Evolutionary conservation across 495 filamentous ascomycete species (phyloP).

Genomic region (Talaromyces thailandensis): DNA sequence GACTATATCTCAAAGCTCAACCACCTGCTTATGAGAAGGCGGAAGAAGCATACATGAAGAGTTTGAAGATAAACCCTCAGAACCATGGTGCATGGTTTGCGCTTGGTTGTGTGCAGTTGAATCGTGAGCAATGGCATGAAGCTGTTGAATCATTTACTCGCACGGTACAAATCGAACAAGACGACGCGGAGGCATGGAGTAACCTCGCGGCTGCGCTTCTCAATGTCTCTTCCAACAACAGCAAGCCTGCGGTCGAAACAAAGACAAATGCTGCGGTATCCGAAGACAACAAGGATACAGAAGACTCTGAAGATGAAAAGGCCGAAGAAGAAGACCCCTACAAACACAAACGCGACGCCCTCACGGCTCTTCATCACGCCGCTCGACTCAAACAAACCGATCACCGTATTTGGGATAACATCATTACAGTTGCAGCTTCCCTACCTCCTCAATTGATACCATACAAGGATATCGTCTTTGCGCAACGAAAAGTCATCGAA

Average conservation of each 20-base stretch:
- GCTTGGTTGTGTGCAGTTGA: constrained; percentile 77
- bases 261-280: constrained; percentile 24
- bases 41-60: constrained; percentile 65
- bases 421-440: constrained; percentile 74
- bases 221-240: constrained; percentile 16
- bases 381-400: constrained; percentile 71
- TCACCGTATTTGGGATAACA: constrained; percentile 92
- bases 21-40: constrained; percentile 56
- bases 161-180: constrained; percentile 71
- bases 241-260: constrained; percentile 25
- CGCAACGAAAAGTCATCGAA: constrained; percentile 63
- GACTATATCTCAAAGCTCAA: constrained; percentile 56
- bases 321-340: constrained; percentile 34
- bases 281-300: constrained; percentile 24
- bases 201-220: constrained; percentile 83
- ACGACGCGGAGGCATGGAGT: constrained; percentile 87
- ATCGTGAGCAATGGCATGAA: constrained; percentile 64
- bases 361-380: constrained; percentile 76
- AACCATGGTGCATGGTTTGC: constrained; percentile 82
- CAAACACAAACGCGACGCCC: constrained; percentile 60
- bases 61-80: constrained; percentile 68
- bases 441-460: constrained; percentile 62
- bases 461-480: constrained; percentile 63
- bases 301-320: constrained; percentile 11
- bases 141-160: constrained; percentile 80